A percentile compares a stretch with the other conserved stretches of the same genome.
Conservation (phyloP, 2,329 filamentous ascomycete species). For the Lachnellula arida region DNA sequence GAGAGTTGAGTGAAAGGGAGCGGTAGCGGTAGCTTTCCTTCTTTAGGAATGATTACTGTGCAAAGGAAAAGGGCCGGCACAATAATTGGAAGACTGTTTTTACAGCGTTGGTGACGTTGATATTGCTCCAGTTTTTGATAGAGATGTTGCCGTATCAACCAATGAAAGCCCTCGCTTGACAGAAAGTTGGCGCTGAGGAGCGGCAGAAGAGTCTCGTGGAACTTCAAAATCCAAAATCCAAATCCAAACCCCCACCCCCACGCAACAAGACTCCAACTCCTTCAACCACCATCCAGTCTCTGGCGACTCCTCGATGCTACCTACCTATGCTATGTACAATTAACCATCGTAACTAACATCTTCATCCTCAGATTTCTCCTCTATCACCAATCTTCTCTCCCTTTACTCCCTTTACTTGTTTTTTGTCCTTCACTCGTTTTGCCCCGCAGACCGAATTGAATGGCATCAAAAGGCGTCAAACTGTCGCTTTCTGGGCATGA, state of each 20-base stretch:
- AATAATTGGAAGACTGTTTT: too few species aligned
- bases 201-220: neutral
- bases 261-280: neutral
- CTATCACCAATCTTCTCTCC: neutral
- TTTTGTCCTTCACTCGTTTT: neutral
- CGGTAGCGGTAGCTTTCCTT: too few species aligned
- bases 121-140: neutral
- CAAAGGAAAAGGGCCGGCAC: too few species aligned
- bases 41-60: neutral
- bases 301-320: neutral
- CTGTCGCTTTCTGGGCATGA: constrained; percentile 1
- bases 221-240: neutral
- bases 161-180: neutral
- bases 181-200: neutral
- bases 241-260: neutral
- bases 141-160: neutral
- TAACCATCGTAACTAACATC: neutral
- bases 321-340: neutral
- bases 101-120: neutral
- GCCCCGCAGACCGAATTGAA: neutral
- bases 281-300: neutral
- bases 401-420: neutral
- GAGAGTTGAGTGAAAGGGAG: neutral
- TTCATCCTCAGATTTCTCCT: neutral
- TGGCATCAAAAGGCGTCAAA: neutral